phyloP scores from a whole-genome alignment of 1,284 basidiomycete genomes.

The Malassezia slooffiae region DNA sequence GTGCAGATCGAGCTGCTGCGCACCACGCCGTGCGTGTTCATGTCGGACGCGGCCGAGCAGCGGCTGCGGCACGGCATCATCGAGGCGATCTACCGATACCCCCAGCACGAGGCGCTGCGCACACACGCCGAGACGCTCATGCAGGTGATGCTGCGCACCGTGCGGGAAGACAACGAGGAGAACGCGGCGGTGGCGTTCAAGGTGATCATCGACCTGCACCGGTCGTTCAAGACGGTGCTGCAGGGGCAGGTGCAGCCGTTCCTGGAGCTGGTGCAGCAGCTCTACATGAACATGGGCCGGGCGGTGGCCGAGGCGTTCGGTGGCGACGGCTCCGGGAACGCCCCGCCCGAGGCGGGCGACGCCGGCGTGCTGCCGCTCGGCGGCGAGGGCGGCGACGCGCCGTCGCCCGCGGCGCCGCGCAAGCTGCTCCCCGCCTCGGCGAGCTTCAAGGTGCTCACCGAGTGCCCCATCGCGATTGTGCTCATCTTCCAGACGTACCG shows the following conservation, averaged over 20 bases:
- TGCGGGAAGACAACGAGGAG: conserved; percentile 91
- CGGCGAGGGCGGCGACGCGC: not conserved
- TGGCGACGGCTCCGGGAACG: conserved; percentile 10
- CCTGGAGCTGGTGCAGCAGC: conserved; percentile 61
- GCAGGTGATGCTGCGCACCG: conserved; percentile 61
- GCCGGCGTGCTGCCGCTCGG: conserved; percentile 2
- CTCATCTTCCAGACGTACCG: conserved; percentile 75
- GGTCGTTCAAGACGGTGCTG: conserved; percentile 50
- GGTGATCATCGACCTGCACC: conserved; percentile 65
- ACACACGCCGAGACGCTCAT: conserved; percentile 63
- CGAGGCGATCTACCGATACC: conserved; percentile 63
- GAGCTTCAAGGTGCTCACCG: conserved; percentile 88
- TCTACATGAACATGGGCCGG: conserved; percentile 64
- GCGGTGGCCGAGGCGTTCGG: conserved; percentile 66
- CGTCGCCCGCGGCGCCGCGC: conserved; percentile 16
- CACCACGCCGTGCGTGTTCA: conserved; percentile 64
- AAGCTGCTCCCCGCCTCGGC: conserved; percentile 32
- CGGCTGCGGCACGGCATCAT: conserved; percentile 53
- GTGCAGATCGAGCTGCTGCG: conserved; percentile 67
- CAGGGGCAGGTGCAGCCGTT: conserved; percentile 73
- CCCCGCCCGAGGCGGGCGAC: not conserved
- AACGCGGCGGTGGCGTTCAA: conserved; percentile 86
- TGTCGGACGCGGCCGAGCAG: conserved; percentile 68
- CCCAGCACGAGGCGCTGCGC: conserved; percentile 66
- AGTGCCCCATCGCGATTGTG: conserved; percentile 86